Base-by-base conservation (phyloP, 257 asterid species). In the Ajuga chamaepitys region DNA sequence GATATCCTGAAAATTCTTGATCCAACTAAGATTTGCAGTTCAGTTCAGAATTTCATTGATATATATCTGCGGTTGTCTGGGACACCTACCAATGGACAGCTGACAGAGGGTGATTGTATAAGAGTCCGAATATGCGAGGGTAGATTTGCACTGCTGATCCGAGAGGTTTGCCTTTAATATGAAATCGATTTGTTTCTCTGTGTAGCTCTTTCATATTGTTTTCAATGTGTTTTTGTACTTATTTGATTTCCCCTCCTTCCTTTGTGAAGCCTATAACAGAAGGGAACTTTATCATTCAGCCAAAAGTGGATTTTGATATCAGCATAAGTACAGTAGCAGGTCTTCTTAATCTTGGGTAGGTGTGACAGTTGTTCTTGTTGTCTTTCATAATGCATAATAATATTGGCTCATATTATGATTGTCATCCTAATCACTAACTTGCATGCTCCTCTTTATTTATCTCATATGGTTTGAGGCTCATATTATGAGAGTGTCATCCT, bases 251-350 rank as follows among this genome's bases (percentile, higher is more conserved):
- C 38, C 11, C 24, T 68, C 21, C 66, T 52, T 20, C 48, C 52
- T 44, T 63, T 74, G 13, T 79, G 77, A 73, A 94, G 99, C 99
- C 99, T 74, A 90, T 94, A 62, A 85, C 85, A 78, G 99, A 93
- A 84, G 99, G 97, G 28, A 70, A 86, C 76, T 94, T 83, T 64
- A 88, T 94, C 65, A 88, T 94, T 75, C 99, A 94, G 81, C 99
- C 99, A 30, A 94, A 94, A 77, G 99, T 94, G 77, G 99, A 94
- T 85, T 94, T 94, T 67, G 99, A 94, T 79, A 94, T 94, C 88
- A 86, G 99, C 93, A 94, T 90, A 72, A 84, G 88, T 80, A 94
- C 99, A 2, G 99, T 94, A 53, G 95, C 97, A 7, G 99, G 99
- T 32, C 95, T 94, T 77, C 96, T 94, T 71, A 94, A 88, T 72